Conservation (phyloP, 306 rosid genomes). For the Fragaria nilgerrensis region DNA sequence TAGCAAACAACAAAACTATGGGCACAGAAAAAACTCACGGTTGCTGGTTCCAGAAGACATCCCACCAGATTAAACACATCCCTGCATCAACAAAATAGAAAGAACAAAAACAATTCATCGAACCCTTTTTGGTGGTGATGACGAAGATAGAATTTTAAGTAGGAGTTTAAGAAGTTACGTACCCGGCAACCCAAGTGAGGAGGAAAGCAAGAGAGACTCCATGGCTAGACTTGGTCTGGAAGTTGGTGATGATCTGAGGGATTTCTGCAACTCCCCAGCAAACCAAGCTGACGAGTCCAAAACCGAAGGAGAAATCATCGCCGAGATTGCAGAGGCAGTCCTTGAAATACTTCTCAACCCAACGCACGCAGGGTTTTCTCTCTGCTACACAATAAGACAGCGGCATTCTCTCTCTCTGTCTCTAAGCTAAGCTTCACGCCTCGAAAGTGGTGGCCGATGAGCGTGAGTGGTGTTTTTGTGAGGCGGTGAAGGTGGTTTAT, state of each 20-base stretch:
- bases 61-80: constrained; percentile 78
- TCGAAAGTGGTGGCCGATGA: not conserved
- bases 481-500: not conserved
- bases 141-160: not conserved
- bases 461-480: not conserved
- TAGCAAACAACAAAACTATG: constrained; percentile 3
- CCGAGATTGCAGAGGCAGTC: constrained; percentile 77
- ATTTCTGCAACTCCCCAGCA: constrained; percentile 93
- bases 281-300: constrained; percentile 59
- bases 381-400: constrained; percentile 60
- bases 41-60: constrained; percentile 87
- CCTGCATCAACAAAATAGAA: constrained; percentile 33
- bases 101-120: not conserved
- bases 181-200: constrained; percentile 98
- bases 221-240: constrained; percentile 72
- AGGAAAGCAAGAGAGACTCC: constrained; percentile 89
- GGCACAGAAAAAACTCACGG: constrained; percentile 46
- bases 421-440: not conserved
- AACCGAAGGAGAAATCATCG: constrained; percentile 68
- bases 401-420: constrained; percentile 34
- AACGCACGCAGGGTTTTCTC: constrained; percentile 55
- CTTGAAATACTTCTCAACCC: constrained; percentile 68
- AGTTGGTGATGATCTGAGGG: constrained; percentile 90
- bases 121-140: too few species aligned
- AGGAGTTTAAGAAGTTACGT: not conserved